phyloP scores from a whole-genome alignment of 306 rosid species.

The Amphicarpaea edgeworthii region DNA sequence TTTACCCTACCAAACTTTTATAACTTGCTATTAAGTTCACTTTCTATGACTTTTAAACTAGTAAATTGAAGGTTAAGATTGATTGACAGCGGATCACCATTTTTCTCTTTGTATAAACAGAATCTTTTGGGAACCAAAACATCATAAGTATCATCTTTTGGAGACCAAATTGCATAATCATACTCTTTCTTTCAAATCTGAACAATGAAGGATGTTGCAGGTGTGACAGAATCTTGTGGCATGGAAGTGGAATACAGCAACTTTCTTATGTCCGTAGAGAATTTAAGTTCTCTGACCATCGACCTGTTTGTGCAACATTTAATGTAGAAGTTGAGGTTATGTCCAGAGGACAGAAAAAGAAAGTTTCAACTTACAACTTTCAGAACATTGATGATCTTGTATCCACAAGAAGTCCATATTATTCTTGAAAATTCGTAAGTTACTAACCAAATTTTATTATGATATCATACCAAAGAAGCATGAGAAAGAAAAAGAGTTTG shows the following conservation, averaged over 20 bases:
- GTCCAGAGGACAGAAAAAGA: slow-evolving; percentile 56
- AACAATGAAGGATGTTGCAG: slow-evolving; percentile 53
- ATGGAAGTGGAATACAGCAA: slow-evolving; percentile 78
- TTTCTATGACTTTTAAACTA: no score
- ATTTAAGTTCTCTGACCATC: slow-evolving; percentile 82
- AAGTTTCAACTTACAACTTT: slow-evolving; percentile 52
- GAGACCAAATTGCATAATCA: background rate
- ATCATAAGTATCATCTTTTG: background rate
- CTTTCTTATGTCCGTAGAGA: slow-evolving; percentile 75
- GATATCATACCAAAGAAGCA: slow-evolving; percentile 5
- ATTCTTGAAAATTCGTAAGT: slow-evolving; percentile 46
- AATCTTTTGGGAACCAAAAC: background rate
- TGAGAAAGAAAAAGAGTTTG: slow-evolving; percentile 24
- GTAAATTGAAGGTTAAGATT: no score
- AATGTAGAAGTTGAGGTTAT: slow-evolving; percentile 63
- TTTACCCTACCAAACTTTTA: background rate
- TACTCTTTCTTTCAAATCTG: slow-evolving; percentile 30
- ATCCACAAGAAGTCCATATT: slow-evolving; percentile 52
- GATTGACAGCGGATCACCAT: no score
- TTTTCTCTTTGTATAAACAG: background rate
- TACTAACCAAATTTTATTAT: slow-evolving; percentile 19
- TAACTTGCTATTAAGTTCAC: background rate
- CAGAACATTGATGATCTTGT: slow-evolving; percentile 62
- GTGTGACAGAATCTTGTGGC: slow-evolving; percentile 98
- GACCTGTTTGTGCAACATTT: slow-evolving; percentile 88